A percentile compares a stretch with the other conserved stretches of the same genome.
phyloP scores from a whole-genome alignment of 2,329 filamentous ascomycete species.

The Paraphaeosphaeria sporulosa region DNA sequence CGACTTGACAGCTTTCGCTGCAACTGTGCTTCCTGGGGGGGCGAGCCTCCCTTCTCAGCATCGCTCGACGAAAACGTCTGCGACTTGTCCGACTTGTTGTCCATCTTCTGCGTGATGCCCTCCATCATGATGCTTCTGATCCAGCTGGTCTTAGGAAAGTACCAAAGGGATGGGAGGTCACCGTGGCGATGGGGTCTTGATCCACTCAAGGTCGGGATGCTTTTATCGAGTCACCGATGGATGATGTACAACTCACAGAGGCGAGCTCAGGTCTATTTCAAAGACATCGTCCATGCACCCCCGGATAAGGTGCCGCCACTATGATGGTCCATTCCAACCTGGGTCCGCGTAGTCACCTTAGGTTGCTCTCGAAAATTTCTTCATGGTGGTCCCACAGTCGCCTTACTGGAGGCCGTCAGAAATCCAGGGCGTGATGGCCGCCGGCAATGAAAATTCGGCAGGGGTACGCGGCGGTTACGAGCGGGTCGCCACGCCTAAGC shows the following conservation, averaged over 20 bases:
- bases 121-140: constrained; percentile 23
- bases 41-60: constrained; percentile 45
- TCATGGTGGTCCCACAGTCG: constrained; percentile 37
- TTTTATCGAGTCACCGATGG: constrained; percentile 8
- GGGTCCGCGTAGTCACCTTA: not conserved
- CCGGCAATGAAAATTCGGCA: constrained; percentile 30
- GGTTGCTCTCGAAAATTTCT: constrained; percentile 22
- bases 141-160: constrained; percentile 6
- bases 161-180: not conserved
- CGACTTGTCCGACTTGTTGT: constrained; percentile 42
- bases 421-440: constrained; percentile 1
- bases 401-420: constrained; percentile 11
- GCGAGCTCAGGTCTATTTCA: constrained; percentile 14
- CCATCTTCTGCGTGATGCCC: constrained; percentile 37
- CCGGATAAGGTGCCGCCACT: constrained; percentile 10
- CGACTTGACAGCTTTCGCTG: constrained; percentile 47
- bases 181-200: not conserved
- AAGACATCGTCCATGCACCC: constrained; percentile 1
- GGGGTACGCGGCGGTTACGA: constrained; percentile 31
- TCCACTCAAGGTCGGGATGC: not conserved
- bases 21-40: constrained; percentile 33
- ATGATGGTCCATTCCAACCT: constrained; percentile 16
- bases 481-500: constrained; percentile 26
- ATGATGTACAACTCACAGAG: not conserved
- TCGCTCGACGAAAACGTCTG: constrained; percentile 38